phyloP scores from a whole-genome alignment of 768 basidiomycete species.

The Mycena epipterygia region DNA sequence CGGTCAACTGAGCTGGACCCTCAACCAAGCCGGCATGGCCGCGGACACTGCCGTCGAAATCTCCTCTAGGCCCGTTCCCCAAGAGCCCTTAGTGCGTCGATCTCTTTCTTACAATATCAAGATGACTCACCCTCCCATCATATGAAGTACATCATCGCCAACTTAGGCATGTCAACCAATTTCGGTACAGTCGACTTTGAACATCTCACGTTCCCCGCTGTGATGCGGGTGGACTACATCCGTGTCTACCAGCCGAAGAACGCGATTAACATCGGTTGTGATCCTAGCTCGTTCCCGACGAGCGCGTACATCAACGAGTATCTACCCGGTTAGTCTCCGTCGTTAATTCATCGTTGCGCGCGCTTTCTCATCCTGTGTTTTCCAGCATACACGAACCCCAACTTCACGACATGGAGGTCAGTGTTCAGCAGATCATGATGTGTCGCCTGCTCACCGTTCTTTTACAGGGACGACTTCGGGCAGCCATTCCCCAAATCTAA shows the following conservation, averaged over 20 bases:
- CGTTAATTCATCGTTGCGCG: background rate
- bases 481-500: conserved; percentile 80
- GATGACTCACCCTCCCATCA: background rate
- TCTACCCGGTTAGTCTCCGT: background rate
- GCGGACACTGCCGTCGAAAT: conserved; percentile 71
- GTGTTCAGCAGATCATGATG: background rate
- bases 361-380: background rate
- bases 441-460: background rate
- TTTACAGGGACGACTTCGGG: conserved; percentile 59
- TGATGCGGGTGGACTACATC: conserved; percentile 84
- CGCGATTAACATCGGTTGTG: conserved; percentile 85
- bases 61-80: conserved; percentile 76
- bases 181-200: conserved; percentile 81
- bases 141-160: conserved; percentile 82
- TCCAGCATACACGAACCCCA: conserved; percentile 86
- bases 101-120: background rate
- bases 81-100: conserved; percentile 81
- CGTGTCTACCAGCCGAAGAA: conserved; percentile 88
- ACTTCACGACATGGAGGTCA: conserved; percentile 78
- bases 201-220: conserved; percentile 78
- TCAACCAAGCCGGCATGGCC: conserved; percentile 72
- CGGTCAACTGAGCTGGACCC: conserved; percentile 75
- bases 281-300: conserved; percentile 85
- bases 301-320: conserved; percentile 76
- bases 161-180: conserved; percentile 87